A percentile compares a stretch with the other conserved stretches of the same genome.
These are phyloP conservation scores for Euphorbia neoarborescens DNA, from an alignment of 441 rosid genomes.

Conservation along the genomic window DNA sequence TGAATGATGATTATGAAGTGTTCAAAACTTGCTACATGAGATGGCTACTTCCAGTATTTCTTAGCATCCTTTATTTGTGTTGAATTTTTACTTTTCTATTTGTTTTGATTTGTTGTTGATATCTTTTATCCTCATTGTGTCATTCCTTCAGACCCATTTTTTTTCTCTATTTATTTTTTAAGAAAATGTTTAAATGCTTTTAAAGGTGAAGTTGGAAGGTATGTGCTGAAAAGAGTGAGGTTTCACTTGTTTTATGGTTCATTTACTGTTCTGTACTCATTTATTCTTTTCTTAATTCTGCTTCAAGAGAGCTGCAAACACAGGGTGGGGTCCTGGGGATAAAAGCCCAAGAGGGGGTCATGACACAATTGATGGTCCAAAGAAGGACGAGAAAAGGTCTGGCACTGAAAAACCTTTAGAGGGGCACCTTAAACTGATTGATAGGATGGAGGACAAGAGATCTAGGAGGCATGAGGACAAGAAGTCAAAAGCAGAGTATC, in stretches of 20 bases:
- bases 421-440: constrained; percentile 24
- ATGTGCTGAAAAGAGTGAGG: neutral
- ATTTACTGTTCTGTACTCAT: constrained; percentile 6
- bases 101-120: too few relatives aligned
- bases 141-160: neutral
- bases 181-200: neutral
- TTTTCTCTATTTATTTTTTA: neutral
- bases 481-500: constrained; percentile 21
- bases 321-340: constrained; percentile 82
- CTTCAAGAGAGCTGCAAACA: constrained; percentile 85
- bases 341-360: constrained; percentile 55
- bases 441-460: constrained; percentile 26
- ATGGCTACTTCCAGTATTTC: neutral
- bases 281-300: constrained; percentile 15
- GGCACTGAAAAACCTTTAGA: constrained; percentile 28
- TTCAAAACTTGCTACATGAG: neutral
- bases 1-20: neutral
- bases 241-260: neutral
- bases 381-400: constrained; percentile 30
- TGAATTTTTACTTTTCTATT: neutral
- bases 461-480: constrained; percentile 20
- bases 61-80: neutral
- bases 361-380: constrained; percentile 52
- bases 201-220: neutral
- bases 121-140: neutral